Evolutionary conservation across 345 rosid species (phyloP), one percentile per base, ranked within the genome.

Genomic region (Passiflora organensis): DNA sequence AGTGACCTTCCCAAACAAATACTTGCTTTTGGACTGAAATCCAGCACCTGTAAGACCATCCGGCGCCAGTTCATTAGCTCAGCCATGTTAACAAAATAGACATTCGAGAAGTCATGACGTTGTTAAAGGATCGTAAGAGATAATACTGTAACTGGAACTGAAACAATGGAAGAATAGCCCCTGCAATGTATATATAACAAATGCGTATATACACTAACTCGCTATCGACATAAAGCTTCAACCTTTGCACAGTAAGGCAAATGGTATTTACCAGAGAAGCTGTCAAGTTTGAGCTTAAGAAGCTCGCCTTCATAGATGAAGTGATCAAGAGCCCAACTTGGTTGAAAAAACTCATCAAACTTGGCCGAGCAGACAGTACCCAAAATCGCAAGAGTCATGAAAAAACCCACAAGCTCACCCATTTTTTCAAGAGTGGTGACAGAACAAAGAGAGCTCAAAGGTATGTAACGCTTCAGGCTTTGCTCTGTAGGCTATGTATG

Each of bases 301-400:
- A 77, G 81, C 23, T 93, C 96, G 45, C 99, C 97, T 51, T 93
- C 91, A 43, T 78, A 74, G 13, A 64, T 15, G 43, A 86, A 67
- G 47, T 93, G 99, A 62, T 93, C 97, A 32, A 60, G 50, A 42
- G 99, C 97, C 99, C 99, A 93, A 44, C 86, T 70, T 1, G 97
- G 74, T 36, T 85, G 89, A 51, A 69, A 93, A 9, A 89, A 86
- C 32, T 93, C 89, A 1, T 89, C 87, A 52, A 89, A 93, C 67
- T 70, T 78, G 10, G 82, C 60, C 25, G 75, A 72, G 39, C 48
- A 62, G 47, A 63, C 80, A 41, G 72, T 34, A 55, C 81, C 77
- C 46, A 73, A 60, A 49, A 77, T 18, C 32, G 34, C 34, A 28
- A 75, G 13, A 68, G 72, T 70, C 70, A 75, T 32, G 28, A 81